Evolutionary conservation across 2,329 filamentous ascomycete species (phyloP).

Genomic region (Microdochium trichocladiopsis): DNA sequence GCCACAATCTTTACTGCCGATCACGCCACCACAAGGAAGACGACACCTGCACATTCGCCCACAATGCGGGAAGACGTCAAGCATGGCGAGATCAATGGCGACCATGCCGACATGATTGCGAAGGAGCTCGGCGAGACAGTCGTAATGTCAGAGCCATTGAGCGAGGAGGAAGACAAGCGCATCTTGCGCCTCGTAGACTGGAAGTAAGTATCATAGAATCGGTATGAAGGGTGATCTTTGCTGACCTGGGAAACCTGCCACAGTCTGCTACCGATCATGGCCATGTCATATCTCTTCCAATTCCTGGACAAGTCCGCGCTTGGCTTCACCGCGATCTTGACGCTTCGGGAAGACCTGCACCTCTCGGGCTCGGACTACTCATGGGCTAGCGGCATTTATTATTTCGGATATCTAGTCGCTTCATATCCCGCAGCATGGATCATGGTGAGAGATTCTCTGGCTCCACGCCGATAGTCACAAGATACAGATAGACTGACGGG

Average conservation of each 20-base stretch:
- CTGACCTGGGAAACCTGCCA: no score
- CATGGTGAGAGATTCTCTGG: conserved; percentile 11
- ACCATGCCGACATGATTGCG: not conserved
- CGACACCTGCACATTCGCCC: not conserved
- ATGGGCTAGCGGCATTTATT: conserved; percentile 47
- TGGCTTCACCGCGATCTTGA: conserved; percentile 54
- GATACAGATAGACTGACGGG: no score
- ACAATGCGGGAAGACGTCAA: not conserved
- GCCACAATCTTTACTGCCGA: no score
- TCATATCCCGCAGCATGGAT: conserved; percentile 16
- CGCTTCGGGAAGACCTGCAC: conserved; percentile 49
- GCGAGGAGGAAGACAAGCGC: conserved; percentile 32
- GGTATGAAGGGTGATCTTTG: no score
- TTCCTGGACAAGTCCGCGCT: conserved; percentile 54
- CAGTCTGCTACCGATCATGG: conserved; percentile 45
- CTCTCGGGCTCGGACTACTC: conserved; percentile 50
- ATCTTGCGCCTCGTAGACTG: conserved; percentile 55
- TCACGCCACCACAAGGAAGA: not conserved
- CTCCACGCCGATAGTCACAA: no score
- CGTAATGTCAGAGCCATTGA: conserved; percentile 10
- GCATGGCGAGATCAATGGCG: not conserved
- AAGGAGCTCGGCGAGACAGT: not conserved
- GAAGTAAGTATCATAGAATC: no score
- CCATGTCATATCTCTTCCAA: conserved; percentile 48
- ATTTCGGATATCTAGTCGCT: conserved; percentile 37